Percentiles rank a stretch among this genome's conserved stretches.
Conservation (phyloP, 495 filamentous ascomycete species). For the Cercophora scortea region DNA sequence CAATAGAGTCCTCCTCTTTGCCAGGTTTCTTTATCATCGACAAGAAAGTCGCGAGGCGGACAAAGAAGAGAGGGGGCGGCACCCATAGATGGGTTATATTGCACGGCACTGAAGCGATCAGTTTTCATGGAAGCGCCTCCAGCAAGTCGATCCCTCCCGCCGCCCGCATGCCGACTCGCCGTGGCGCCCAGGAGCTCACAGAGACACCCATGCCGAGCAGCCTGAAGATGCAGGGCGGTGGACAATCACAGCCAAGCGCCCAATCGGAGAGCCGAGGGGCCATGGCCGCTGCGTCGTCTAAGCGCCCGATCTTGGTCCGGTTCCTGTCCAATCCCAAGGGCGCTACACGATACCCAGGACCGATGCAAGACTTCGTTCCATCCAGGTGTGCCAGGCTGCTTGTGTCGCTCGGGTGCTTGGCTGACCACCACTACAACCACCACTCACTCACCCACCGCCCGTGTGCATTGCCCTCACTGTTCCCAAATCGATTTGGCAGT, state of each 20-base stretch:
- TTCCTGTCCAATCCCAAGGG: slow-evolving; percentile 13
- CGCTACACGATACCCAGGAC: slow-evolving; percentile 1
- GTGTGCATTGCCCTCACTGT: neutral
- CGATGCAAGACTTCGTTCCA: no score
- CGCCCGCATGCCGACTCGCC: neutral
- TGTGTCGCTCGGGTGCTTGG: no score
- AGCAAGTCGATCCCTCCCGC: neutral
- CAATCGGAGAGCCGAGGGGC: slow-evolving; percentile 16
- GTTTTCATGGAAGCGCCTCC: no score
- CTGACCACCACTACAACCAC: neutral
- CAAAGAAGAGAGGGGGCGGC: neutral
- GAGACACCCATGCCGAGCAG: slow-evolving; percentile 12
- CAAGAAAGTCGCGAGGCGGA: neutral
- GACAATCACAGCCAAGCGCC: slow-evolving; percentile 19
- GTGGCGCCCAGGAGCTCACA: slow-evolving; percentile 7
- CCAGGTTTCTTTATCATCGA: neutral
- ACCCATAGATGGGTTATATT: no score
- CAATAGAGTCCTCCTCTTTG: neutral
- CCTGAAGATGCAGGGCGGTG: slow-evolving; percentile 20
- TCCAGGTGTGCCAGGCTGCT: no score
- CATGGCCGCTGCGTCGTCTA: slow-evolving; percentile 13
- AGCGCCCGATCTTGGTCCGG: slow-evolving; percentile 11
- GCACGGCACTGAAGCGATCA: no score
- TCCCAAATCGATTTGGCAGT: neutral
- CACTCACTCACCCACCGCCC: neutral